These are phyloP conservation scores for Eucalyptus curtisii DNA, from an alignment of 345 rosid species.

Conservation along the genomic window DNA sequence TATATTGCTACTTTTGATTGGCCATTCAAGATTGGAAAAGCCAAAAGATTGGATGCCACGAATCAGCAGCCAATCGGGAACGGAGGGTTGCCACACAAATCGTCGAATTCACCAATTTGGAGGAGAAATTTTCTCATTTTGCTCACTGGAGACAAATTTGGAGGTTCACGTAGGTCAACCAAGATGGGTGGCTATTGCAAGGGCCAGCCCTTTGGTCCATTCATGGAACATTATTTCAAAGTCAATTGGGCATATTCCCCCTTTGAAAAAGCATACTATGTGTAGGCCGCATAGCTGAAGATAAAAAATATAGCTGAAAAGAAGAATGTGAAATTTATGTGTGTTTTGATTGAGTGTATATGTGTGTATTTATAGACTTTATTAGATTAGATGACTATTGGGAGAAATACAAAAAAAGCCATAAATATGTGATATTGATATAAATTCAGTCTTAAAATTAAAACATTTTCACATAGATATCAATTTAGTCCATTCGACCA, in stretches of 20 bases:
- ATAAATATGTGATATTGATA: fast-evolving
- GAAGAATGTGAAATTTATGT: not conserved
- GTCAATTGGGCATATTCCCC: not conserved
- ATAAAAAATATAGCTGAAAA: not conserved
- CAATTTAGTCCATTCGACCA: fast-evolving
- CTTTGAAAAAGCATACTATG: not conserved
- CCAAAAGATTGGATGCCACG: not conserved
- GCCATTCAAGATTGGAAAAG: not conserved
- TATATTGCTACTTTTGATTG: not conserved
- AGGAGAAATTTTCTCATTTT: not conserved
- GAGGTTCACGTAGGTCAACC: not conserved
- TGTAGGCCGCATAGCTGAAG: not conserved
- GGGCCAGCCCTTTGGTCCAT: not conserved
- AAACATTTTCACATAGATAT: fast-evolving
- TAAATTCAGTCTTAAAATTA: fast-evolving
- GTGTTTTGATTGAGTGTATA: not conserved
- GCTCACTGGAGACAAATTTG: not conserved
- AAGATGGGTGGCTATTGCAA: not conserved
- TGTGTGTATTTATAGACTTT: not conserved
- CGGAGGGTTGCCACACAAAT: not conserved
- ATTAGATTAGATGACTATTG: not conserved
- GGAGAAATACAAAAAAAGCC: too few species aligned
- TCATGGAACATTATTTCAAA: not conserved
- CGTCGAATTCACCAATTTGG: not conserved
- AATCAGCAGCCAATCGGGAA: not conserved